Base-by-base conservation (phyloP, 164 flowering plant genomes). In the Nelumbo lutea region DNA sequence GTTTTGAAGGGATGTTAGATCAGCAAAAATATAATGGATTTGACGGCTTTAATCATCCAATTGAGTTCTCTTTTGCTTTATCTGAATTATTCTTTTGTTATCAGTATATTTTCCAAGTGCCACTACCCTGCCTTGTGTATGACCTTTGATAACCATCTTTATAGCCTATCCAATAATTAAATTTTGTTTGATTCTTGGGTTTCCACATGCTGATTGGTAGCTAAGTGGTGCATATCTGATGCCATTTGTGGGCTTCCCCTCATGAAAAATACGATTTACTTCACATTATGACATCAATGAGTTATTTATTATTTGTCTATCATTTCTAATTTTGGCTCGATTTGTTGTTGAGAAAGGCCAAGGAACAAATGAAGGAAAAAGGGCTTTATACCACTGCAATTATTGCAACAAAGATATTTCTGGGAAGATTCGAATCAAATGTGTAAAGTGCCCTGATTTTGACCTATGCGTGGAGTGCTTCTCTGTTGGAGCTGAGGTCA, bases 381-480 rank as follows among this genome's bases (percentile, higher is more conserved):
- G 65, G 79, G 89, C 95, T 69, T 75, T 83, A 61, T 88, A 86
- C 77, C 92, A 90, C 66, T 90, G 96, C 80, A 88, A 90, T 67
- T 86, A 90, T 73, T 90, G 96, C 83, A 88, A 85, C 69, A 90
- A 90, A 75, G 96, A 90, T 71, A 84, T 90, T 53, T 79, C 93
- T 13, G 93, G 93, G 61, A 86, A 78, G 76, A 82, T 86, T 72
- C 90, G 96, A 3, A 86, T 88, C 53, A 90, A 90, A 65, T 90
- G 93, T 79, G 81, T 76, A n/a, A 62, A 69, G 38, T 90, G 96
- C 76, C 85, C 96, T 68, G 93, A 90, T 79, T 90, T 90, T 76
- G 96, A 88, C 83, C 89, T 93, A 46, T 93, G 98, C 61, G 69
- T 93, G 43, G 97, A 93, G 77, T 93, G 98, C 81, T 91, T 91